Evolutionary conservation across 2,329 filamentous ascomycete genomes (phyloP), one percentile per base, ranked within the genome.

Genomic region (Fusarium sp.): DNA sequence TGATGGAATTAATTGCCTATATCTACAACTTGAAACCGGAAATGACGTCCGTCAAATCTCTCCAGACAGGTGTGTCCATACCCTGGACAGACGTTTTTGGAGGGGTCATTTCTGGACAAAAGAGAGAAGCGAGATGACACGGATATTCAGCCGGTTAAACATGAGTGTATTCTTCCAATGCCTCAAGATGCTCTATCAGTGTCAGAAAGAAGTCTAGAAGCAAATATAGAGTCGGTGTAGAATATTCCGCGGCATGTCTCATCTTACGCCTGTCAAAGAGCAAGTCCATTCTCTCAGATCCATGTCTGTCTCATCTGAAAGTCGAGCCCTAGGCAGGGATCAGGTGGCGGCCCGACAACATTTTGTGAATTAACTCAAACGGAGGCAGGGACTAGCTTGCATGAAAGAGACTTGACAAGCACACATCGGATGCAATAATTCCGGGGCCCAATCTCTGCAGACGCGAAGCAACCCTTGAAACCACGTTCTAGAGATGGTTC

Each of bases 81-180:
- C 31, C 50, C 56, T 35, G 62, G 68, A 58, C 59, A 54, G 42
- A 57, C 68, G 66, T 66, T 61, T 74, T 65, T 63, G 54, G 56
- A 56, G 59, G 57, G 61, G 59, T 61, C 62, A 36, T 70, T 54
- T 63, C 56, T 57, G 62, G 65, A 52, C 45, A 65, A 33, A 40
- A 59, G 58, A 36, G 63, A 65, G 66, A 74, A 69, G 65, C 63
- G 72, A 66, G 65, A 78, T 72, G 69, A 69, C 68, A 75, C 68
- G 70, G 64, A 22, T 63, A 63, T 75, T 75, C 60, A 62, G 25
- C 70, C 74, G 33, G 40, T 36, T 61, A 31, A 73, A 42, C n/a
- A 64, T 40, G 22, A 18, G 8, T 25, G 40, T n/a, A 31, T 56
- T 60, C 66, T 22, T 16, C n/a, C 33, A 11, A 18, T n/a, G 25